Evolutionary conservation across 1,284 basidiomycete species (phyloP), one percentile per base, ranked within the genome.

Genomic region (Ceratobasidium sp.): DNA sequence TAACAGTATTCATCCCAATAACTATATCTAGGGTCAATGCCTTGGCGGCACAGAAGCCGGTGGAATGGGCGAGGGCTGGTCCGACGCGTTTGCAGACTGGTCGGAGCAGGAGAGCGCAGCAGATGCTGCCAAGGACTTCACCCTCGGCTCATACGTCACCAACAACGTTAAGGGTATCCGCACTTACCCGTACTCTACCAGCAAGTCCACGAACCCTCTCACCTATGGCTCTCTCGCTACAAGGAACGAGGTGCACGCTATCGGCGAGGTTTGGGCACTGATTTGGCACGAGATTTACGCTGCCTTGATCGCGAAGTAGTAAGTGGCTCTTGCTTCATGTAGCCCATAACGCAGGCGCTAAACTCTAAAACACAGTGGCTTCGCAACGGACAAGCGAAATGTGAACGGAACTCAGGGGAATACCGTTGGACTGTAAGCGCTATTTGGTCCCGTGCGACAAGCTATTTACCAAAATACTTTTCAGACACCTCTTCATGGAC

Each of bases 1-100:
- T n/a, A n/a, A n/a, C n/a, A n/a, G n/a, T n/a, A n/a, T n/a, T n/a
- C n/a, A n/a, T n/a, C n/a, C n/a, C n/a, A n/a, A n/a, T n/a, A n/a
- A n/a, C n/a, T n/a, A n/a, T n/a, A n/a, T n/a, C n/a, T n/a, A 64
- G 44, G 44, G 44, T 13, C 51, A 61, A 10, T 79, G 73, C 58
- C 66, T 79, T 10, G 46, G 56, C 15, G 77, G 73, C 9, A 70
- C 72, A 40, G 78, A 79, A 49, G 78, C 79, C 6, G 77, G 77
- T 61, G 78, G 64, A 23, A 40, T 79, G 20, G 79, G 77, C 3
- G 79, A 80, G 46, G 79, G 79, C 10, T 78, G 79, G 77, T 64
- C 71, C 9, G 77, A 78, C 46, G 68, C 79, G 13, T 2, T 70
- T 33, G 58, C 77, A 7, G 73, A 76, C 55, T 80, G 64, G 58